Base-by-base conservation (phyloP, 441 rosid genomes). In the Brassica balearica region DNA sequence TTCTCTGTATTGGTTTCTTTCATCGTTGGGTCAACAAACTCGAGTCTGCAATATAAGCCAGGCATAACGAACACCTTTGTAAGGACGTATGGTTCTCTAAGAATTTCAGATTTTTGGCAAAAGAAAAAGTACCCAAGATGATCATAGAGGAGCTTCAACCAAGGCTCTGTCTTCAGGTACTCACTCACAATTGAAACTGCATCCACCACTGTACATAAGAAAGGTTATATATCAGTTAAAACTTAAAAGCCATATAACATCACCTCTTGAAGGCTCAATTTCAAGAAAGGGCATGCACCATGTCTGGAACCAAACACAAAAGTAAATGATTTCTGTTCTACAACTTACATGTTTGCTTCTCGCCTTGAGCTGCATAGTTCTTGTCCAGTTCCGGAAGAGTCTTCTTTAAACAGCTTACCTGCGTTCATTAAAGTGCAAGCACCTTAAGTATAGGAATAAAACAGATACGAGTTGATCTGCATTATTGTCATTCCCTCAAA, bases 331-430 rank as follows among this genome's bases (percentile, higher is more conserved):
- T 41, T 71, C 0, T 43, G 15, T 15, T 75, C 23, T 48, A 53
- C 61, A 82, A 58, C 77, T 71, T 87, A 90, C 98, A 85, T 72
- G 91, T 83, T 82, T 81, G 89, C 65, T 90, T 88, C 80, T 93
- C 92, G 68, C 88, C 86, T 78, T 83, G 91, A 80, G 99, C 92
- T 68, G 92, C 92, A 77, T 89, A 93, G 81, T 93, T 93, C 79
- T 84, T 83, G 85, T 89, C 97, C 85, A 93, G 55, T 11, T 81
- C 80, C 0, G 85, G 85, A 59, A 95, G 82, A 73, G 85, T 80
- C 81, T 81, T 80, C 77, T 86, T 88, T 78, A 95, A 65, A 73
- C 73, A 84, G 82, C 75, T 75, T 10, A 84, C 95, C 98, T 93
- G 87, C 78, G 82, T 72, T 82, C 78, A 74, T 63, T 64, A 4